Percentiles rank a stretch among this genome's conserved stretches.
Evolutionary conservation across 176 grass and related monocot genomes (phyloP).

Genomic region (Eleusine indica): DNA sequence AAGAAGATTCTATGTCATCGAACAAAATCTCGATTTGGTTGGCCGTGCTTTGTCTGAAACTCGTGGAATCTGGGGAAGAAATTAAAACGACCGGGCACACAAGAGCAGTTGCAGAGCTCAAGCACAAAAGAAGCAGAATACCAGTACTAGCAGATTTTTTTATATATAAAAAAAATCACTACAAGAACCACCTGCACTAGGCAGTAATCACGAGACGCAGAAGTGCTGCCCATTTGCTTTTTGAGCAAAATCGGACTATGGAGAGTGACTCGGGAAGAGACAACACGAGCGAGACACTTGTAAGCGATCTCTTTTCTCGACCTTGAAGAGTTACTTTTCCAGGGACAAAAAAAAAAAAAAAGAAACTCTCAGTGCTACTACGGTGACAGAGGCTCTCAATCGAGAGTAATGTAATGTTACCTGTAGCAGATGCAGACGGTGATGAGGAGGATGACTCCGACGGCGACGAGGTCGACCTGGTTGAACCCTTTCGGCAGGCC

Average conservation of each 20-base stretch:
- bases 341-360: neutral
- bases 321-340: neutral
- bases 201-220: neutral
- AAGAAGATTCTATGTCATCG: constrained; percentile 3
- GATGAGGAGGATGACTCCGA: constrained; percentile 71
- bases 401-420: constrained; percentile 18
- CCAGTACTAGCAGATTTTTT: neutral
- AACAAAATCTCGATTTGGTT: constrained; percentile 36
- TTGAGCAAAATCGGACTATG: neutral
- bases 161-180: neutral
- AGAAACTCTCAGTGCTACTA: neutral
- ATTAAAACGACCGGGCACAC: neutral
- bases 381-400: neutral
- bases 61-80: constrained; percentile 6
- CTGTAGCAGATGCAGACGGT: constrained; percentile 95
- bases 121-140: neutral
- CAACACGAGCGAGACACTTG: constrained; percentile 28
- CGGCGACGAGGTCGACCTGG: constrained; percentile 82
- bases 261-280: constrained; percentile 14
- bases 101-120: constrained; percentile 1
- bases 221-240: constrained; percentile 4
- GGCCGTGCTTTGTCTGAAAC: constrained; percentile 3
- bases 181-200: neutral
- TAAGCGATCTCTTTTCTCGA: neutral
- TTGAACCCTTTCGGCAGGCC: constrained; percentile 81